phyloP scores from a whole-genome alignment of 148 eudicot species.

The Mesembryanthemum crystallinum region DNA sequence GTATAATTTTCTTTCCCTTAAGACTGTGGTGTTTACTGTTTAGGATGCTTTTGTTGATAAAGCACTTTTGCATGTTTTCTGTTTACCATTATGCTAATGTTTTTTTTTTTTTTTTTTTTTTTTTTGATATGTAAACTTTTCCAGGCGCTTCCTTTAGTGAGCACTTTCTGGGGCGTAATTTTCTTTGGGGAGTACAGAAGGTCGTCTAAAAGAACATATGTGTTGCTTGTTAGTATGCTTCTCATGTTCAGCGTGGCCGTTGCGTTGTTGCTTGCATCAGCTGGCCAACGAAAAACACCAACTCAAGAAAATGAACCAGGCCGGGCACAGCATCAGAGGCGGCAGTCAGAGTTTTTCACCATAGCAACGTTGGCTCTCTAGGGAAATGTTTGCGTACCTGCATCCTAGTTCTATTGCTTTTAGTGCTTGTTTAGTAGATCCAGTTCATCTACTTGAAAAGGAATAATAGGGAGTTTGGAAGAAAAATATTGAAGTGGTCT shows the following conservation, averaged over 20 bases:
- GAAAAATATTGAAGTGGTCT: too few species aligned
- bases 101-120: not conserved
- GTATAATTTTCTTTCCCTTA: not conserved
- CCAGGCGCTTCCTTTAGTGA: conserved; percentile 34
- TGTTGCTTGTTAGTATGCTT: conserved; percentile 30
- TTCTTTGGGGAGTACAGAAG: conserved; percentile 37
- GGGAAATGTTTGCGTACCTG: not conserved
- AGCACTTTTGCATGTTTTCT: too few species aligned
- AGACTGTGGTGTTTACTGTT: not conserved
- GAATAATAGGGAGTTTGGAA: too few species aligned
- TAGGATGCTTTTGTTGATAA: not conserved
- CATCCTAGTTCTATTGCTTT: not conserved
- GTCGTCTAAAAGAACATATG: conserved; percentile 31
- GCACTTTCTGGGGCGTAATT: conserved; percentile 37
- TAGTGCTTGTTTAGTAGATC: not conserved
- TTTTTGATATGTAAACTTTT: not conserved
- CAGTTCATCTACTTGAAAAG: too few species aligned
- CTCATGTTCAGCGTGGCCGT: conserved; percentile 34
- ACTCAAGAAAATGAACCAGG: not conserved
- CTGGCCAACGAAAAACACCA: conserved; percentile 28
- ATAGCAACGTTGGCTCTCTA: conserved; percentile 13
- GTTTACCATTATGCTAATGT: not conserved
- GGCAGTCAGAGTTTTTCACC: conserved; percentile 11
- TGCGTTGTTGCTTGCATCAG: conserved; percentile 33
- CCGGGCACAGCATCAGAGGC: conserved; percentile 16